Base-by-base conservation (phyloP, 2,329 filamentous ascomycete genomes). In the Apiospora phragmitis region DNA sequence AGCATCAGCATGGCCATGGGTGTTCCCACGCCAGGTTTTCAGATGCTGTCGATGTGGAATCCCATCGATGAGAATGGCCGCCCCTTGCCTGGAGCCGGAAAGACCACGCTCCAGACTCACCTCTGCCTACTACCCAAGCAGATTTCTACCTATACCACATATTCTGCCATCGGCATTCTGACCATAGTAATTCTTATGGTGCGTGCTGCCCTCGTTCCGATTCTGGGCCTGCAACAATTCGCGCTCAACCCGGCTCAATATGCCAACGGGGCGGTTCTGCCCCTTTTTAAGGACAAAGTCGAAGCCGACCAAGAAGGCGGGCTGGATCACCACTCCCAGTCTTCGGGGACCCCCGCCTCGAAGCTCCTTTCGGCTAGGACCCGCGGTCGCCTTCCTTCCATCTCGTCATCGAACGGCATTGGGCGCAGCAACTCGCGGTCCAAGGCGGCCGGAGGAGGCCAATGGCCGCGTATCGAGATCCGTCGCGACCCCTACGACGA, bases 1-100 rank as follows among this genome's bases (percentile, higher is more conserved):
- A 95, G 92, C 77, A 90, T 97, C 75, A 97, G 92, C 77, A 97
- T 95, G 94, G 94, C 94, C 24, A 98, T 98, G 96, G 95, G 96
- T 11, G 93, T 99, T 1, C 89, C 93, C 0, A 91, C 88, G 7
- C 96, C 96, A 0, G 96, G 94, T 0, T 96, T 99, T 75, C 85
- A 96, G 73, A 90, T 98, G 83, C 88, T 94, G 51, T 97, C 94
- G 79, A 85, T 99, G 70, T 98, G 94, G 89, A 98, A 99, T 78
- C 96, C 96, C 0, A 87, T 98, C 69, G 92, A 95, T 75, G 83
- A 83, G 68, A 80, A 83, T 65, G 89, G 86, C 68, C 83, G 83
- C 26, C 83, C 88, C 1, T 74, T 89, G 0, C 80, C 81, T 0
- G 80, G 83, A 7, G 77, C 82, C 8, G 80, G 83, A 1, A 79